Evolutionary conservation across 1,139 yeast species (phyloP), one percentile per base, ranked within the genome.

Genomic region (Yamadazyma atmosphaerica): DNA sequence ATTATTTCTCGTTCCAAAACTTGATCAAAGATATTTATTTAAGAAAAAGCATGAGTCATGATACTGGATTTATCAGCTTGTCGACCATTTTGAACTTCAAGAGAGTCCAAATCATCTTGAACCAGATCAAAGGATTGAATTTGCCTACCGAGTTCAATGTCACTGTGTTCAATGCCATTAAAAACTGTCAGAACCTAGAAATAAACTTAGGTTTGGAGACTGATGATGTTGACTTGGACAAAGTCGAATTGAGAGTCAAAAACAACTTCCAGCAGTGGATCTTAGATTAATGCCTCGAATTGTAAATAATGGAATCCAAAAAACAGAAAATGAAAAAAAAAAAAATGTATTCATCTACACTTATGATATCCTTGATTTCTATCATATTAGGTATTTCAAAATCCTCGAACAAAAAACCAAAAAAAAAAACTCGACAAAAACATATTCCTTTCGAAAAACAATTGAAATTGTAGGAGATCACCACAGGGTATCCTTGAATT

Each of bases 1-100:
- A 90, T 68, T 92, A 92, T 63, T 85, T 92, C 63, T 83, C 94
- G 19, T 74, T 83, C 40, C 96, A 89, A 54, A 92, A 92, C 64
- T 74, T 92, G 61, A 74, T 86, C 52, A 85, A 86, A 64, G 96
- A 88, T 61, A 68, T 85, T 42, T 87, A 65, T 58, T 70, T 88
- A 58, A 79, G 96, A 60, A 78, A 79, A 51, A 86, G 83, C 54
- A 87, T 88, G 95, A 81, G 83, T 62, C 39, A 49, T 12, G 72
- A 79, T 44, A 23, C 44, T 9, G 96, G 96, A 23, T 83, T 83
- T 74, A 76, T 88, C 39, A 78, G 82, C 26, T 64, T 88, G 47
- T 54, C 61, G 7, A 73, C 81, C 42, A 72, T 88, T 49, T 81
- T 88, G 45, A 69, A 74, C 45, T 88, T 88, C 61, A 81, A 83